These are phyloP conservation scores for Salvia splendens DNA, from an alignment of 257 asterid species.

Conservation along the genomic window DNA sequence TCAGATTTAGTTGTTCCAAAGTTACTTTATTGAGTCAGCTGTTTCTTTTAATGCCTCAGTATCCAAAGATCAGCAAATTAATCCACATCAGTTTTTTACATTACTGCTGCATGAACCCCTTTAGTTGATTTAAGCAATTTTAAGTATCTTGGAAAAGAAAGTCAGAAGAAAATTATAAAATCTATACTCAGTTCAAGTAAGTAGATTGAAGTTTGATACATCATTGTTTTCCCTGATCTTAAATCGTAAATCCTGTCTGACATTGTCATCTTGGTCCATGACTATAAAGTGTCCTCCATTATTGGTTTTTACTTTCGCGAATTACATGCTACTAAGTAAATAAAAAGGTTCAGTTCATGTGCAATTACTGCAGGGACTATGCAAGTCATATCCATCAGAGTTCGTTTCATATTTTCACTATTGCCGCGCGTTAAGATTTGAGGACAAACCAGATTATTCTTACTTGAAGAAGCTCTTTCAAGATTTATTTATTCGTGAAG, in stretches of 20 bases:
- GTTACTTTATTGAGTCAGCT: conserved; percentile 10
- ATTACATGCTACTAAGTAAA: conserved; percentile 13
- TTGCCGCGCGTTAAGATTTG: conserved; percentile 87
- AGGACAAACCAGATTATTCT: conserved; percentile 92
- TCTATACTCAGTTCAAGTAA: conserved; percentile 11
- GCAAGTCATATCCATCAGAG: conserved; percentile 87
- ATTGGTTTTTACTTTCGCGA: conserved; percentile 20
- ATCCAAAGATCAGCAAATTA: conserved; percentile 3
- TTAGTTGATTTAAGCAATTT: conserved; percentile 3
- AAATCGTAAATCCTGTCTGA: conserved; percentile 10
- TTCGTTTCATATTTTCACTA: conserved; percentile 88
- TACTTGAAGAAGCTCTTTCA: conserved; percentile 90
- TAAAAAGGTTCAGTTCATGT: conserved; percentile 12
- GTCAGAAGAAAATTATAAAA: background rate
- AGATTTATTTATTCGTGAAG: conserved; percentile 90
- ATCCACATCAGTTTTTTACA: background rate
- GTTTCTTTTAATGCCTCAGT: background rate
- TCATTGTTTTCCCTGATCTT: conserved; percentile 10
- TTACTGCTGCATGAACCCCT: conserved; percentile 16
- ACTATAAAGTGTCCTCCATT: background rate
- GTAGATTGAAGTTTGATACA: background rate
- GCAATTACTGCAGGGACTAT: conserved; percentile 57
- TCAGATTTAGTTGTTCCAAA: conserved; percentile 8
- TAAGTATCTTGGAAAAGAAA: background rate
- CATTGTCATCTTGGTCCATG: background rate